phyloP scores from a whole-genome alignment of 352 stramenopile genomes.

The Phytophthora agathidicida region DNA sequence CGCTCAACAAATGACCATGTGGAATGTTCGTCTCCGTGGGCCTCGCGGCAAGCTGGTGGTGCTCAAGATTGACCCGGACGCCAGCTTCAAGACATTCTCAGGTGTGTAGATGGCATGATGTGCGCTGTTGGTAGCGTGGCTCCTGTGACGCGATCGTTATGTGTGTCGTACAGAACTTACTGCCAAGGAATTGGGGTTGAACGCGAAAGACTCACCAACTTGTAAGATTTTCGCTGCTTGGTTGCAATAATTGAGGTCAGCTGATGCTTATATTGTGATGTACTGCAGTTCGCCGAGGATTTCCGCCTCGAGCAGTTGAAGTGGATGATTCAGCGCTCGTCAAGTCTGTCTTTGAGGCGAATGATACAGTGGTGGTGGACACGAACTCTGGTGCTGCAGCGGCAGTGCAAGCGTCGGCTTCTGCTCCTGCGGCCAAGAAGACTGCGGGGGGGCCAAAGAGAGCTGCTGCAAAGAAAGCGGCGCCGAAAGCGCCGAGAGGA shows the following conservation, averaged over 20 bases:
- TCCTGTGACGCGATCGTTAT: not conserved
- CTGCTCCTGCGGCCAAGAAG: conserved; percentile 11
- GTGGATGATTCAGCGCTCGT: conserved; percentile 44
- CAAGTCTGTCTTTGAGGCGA: conserved; percentile 59
- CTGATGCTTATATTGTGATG: not conserved
- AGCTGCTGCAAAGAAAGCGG: conserved; percentile 31
- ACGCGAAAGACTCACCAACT: conserved; percentile 43
- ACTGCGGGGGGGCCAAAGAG: conserved; percentile 10
- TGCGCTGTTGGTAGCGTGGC: not conserved
- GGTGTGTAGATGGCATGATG: conserved; percentile 54
- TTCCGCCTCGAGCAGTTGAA: conserved; percentile 57
- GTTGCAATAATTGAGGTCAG: not conserved
- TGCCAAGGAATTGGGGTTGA: conserved; percentile 49
- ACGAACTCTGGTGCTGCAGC: conserved; percentile 7
- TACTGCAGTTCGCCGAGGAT: conserved; percentile 65
- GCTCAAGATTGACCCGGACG: conserved; percentile 53
- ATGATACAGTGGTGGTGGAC: conserved; percentile 76
- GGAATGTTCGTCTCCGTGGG: conserved; percentile 70
- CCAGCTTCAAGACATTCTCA: conserved; percentile 49
- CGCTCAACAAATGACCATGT: conserved; percentile 54
- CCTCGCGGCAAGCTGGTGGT: conserved; percentile 60
- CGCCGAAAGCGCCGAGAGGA: conserved; percentile 14
- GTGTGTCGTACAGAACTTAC: conserved; percentile 41
- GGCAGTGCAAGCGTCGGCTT: conserved; percentile 14
- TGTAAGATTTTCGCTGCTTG: conserved; percentile 34